These are phyloP conservation scores for Sporothrix globosa DNA, from an alignment of 2,329 filamentous ascomycete genomes.

Conservation along the genomic window DNA sequence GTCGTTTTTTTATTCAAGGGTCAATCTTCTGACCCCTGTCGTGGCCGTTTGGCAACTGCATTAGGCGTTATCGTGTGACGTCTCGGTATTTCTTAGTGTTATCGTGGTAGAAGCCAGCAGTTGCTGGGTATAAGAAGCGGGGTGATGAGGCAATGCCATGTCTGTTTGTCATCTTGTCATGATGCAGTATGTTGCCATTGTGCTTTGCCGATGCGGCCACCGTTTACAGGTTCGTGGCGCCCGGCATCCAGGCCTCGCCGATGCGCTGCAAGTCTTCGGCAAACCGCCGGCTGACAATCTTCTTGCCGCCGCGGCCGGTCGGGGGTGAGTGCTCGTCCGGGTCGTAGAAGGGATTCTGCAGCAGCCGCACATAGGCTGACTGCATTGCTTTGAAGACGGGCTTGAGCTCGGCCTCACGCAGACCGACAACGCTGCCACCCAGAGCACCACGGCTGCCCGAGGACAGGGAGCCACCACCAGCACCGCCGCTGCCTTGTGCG, in stretches of 20 bases:
- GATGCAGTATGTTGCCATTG: no score
- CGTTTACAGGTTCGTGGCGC: slow-evolving; percentile 60
- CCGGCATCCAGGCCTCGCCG: slow-evolving; percentile 81
- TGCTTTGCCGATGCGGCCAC: neutral
- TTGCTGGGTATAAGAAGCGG: neutral
- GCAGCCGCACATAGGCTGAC: slow-evolving; percentile 81
- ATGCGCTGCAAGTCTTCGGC: slow-evolving; percentile 81
- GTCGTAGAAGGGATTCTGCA: slow-evolving; percentile 94
- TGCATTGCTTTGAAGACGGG: slow-evolving; percentile 90
- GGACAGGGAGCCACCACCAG: neutral
- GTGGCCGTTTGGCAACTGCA: neutral
- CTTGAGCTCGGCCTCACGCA: slow-evolving; percentile 86
- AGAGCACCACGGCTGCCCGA: slow-evolving; percentile 27
- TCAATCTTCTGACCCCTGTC: neutral
- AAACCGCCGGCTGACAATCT: slow-evolving; percentile 82
- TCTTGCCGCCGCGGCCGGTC: slow-evolving; percentile 59
- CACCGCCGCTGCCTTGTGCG: slow-evolving; percentile 38
- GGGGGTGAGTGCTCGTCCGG: slow-evolving; percentile 78
- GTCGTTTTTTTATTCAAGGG: neutral
- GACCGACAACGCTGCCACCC: slow-evolving; percentile 55
- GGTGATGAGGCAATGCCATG: neutral
- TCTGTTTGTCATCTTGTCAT: neutral
- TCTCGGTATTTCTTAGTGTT: slow-evolving; percentile 8
- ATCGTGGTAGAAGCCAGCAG: neutral
- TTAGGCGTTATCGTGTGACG: neutral